Conservation (phyloP, 2,329 filamentous ascomycete species). For the Aureobasidium sp. region DNA sequence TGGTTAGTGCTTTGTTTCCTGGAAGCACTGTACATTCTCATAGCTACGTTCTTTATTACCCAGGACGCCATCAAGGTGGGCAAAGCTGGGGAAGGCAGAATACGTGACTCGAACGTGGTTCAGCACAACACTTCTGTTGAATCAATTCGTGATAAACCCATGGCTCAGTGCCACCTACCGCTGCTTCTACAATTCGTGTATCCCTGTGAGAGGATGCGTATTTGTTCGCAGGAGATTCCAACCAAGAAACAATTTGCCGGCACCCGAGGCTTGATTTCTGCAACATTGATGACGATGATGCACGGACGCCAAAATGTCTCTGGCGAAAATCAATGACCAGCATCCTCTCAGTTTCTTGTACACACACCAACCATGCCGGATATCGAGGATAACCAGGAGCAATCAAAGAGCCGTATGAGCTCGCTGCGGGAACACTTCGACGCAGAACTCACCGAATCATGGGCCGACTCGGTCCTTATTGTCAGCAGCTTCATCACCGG, state of each 20-base stretch:
- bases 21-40: no score
- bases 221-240: not conserved
- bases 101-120: not conserved
- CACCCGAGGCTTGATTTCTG: not conserved
- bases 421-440: constrained; percentile 27
- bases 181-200: not conserved
- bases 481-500: constrained; percentile 72
- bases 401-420: not conserved
- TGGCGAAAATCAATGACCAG: not conserved
- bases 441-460: constrained; percentile 51
- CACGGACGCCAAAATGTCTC: not conserved
- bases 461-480: constrained; percentile 63
- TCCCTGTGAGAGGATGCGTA: not conserved
- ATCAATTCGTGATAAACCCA: not conserved
- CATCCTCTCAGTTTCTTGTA: not conserved
- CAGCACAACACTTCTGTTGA: not conserved
- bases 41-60: no score
- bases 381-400: not conserved
- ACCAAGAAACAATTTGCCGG: not conserved
- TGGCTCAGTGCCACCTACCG: no score
- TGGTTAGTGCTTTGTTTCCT: no score
- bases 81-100: not conserved
- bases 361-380: constrained; percentile 8
- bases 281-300: not conserved
- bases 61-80: not conserved